Evolutionary conservation across 2,329 filamentous ascomycete genomes (phyloP).

Genomic region (Fusarium longipes): DNA sequence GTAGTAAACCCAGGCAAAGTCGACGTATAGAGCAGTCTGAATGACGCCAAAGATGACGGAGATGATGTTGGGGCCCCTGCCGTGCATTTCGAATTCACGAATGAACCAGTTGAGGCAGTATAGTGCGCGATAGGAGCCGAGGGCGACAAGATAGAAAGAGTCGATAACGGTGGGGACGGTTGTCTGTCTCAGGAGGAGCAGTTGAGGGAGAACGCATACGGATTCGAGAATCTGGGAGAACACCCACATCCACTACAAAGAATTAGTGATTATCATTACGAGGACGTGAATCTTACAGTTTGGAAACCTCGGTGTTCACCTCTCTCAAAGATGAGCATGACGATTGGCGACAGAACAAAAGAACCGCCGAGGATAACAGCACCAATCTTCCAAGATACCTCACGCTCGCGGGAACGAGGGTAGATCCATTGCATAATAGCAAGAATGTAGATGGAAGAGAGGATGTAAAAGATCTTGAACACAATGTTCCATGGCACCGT

Average conservation of each 20-base stretch:
- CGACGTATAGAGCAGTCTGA: constrained; percentile 89
- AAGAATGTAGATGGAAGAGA: constrained; percentile 86
- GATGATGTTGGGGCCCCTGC: constrained; percentile 72
- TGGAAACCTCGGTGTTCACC: constrained; percentile 58
- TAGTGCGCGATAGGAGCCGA: constrained; percentile 87
- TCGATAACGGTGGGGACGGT: constrained; percentile 95
- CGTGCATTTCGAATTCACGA: constrained; percentile 69
- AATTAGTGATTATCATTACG: constrained; percentile 11
- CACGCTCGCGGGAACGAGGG: constrained; percentile 87
- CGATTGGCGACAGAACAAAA: constrained; percentile 75
- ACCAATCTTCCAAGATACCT: constrained; percentile 93
- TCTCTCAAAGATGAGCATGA: constrained; percentile 73
- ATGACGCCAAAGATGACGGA: constrained; percentile 88
- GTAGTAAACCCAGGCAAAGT: constrained; percentile 98
- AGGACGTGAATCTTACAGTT: constrained; percentile 55
- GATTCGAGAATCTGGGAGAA: constrained; percentile 95
- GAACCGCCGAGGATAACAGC: constrained; percentile 74
- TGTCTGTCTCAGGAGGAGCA: constrained; percentile 92
- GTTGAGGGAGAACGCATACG: constrained; percentile 88
- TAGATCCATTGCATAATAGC: constrained; percentile 87
- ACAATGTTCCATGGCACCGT: constrained; percentile 74
- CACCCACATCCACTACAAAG: constrained; percentile 77
- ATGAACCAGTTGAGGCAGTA: constrained; percentile 94
- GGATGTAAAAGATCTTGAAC: constrained; percentile 91
- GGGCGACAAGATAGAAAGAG: constrained; percentile 90